A percentile compares a stretch with the other conserved stretches of the same genome.
phyloP scores from a whole-genome alignment of 2,329 filamentous ascomycete genomes.

The Penicillium sp. region DNA sequence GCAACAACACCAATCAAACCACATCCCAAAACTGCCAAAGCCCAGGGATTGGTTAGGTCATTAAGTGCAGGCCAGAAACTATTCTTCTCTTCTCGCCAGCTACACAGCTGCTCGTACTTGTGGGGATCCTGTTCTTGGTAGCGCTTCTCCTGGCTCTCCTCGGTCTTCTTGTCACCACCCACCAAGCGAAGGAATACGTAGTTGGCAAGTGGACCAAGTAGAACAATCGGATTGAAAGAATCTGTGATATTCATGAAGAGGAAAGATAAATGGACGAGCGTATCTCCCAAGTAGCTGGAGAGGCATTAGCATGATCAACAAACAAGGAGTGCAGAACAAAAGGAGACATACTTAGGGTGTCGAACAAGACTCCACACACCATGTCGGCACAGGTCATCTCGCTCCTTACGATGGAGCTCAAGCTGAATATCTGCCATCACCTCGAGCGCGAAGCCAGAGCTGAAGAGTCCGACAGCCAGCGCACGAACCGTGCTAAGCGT shows the following conservation, averaged over 20 bases:
- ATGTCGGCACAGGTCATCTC: constrained; percentile 55
- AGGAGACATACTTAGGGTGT: constrained; percentile 63
- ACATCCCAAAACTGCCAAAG: constrained; percentile 58
- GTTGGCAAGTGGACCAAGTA: constrained; percentile 64
- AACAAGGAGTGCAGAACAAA: background rate
- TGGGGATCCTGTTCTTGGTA: constrained; percentile 58
- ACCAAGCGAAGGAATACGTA: constrained; percentile 64
- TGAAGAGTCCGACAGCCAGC: constrained; percentile 62
- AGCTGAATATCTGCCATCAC: constrained; percentile 64
- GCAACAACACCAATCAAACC: constrained; percentile 58
- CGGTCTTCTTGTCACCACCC: constrained; percentile 63
- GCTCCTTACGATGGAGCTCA: constrained; percentile 56
- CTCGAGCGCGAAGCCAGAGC: constrained; percentile 62
- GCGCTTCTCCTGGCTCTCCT: constrained; percentile 58
- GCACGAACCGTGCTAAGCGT: constrained; percentile 39
- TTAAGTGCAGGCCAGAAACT: constrained; percentile 63
- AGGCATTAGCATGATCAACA: constrained; percentile 13
- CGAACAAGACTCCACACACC: constrained; percentile 68
- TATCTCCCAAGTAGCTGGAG: constrained; percentile 65
- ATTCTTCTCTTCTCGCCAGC: constrained; percentile 62
- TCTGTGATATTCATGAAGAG: constrained; percentile 62
- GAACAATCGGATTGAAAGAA: constrained; percentile 60
- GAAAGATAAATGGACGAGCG: constrained; percentile 65
- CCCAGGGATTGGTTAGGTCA: constrained; percentile 63
- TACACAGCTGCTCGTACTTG: constrained; percentile 61